Base-by-base conservation (phyloP, 2,329 filamentous ascomycete genomes). In the Colletotrichum liriopes region DNA sequence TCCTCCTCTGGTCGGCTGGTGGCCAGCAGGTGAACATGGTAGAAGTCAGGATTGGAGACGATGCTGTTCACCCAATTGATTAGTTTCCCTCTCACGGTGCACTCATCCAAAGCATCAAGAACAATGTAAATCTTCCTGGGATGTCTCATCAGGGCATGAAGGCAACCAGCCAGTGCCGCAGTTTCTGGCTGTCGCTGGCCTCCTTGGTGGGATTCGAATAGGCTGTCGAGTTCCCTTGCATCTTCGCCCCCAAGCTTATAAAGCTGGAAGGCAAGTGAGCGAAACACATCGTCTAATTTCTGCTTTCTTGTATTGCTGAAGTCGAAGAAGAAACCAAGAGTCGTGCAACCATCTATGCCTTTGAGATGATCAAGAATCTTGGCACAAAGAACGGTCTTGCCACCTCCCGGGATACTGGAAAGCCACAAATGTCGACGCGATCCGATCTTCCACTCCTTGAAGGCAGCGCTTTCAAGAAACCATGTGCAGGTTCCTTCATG, bases 321-420 rank as follows among this genome's bases (percentile, higher is more conserved):
- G 62, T 77, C 74, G 47, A 77, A 78, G 61, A 74, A 78, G 52
- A 77, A 76, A 2, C 1, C 39, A 8, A 78, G 61, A 2, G 64
- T 41, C 1, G 37, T 23, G 1, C 18, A 35, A 11, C 41, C 66
- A 2, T 39, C 16, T 0, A 1, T 32, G 12, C 41, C 20, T 1
- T 0, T 2, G 1, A 78, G 69, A 39, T 77, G 1, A 29, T 77
- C 74, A 0, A 77, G 12, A 2, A 78, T 43, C 0, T 26, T 75
- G 0, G 73, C 64, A 43, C 72, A 76, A 0, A 78, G 61, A 0
- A 77, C 66, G 0, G 76, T 78, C 61, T 78, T 78, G 0, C 76
- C 76, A 14, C 67, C 75, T 5, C 76, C 76, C 11, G 72, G 55
- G 5, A 67, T 26, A 0, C 75, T 75, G 3, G 74, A 29, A 0